Evolutionary conservation across 2,329 filamentous ascomycete genomes (phyloP).

Genomic region (Aspergillus luchuensis): DNA sequence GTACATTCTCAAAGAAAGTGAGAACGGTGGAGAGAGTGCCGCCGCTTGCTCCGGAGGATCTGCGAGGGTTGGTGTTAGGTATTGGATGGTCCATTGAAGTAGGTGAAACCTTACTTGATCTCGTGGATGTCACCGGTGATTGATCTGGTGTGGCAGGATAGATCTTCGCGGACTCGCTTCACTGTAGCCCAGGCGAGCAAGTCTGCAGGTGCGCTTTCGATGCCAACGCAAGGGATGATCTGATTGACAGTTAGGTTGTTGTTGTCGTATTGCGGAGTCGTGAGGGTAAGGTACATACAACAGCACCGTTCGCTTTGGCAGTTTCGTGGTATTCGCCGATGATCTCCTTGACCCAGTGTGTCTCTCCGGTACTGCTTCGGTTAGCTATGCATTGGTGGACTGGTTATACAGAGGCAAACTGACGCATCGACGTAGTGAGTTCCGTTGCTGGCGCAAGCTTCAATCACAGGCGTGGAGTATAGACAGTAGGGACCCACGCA

Average conservation of each 20-base stretch:
- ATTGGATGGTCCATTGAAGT: constrained; percentile 1
- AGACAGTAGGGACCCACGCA: constrained; percentile 65
- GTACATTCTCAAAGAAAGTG: constrained; percentile 53
- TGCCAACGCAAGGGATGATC: constrained; percentile 62
- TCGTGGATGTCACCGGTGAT: constrained; percentile 57
- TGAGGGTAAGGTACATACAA: constrained; percentile 46
- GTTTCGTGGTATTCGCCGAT: constrained; percentile 62
- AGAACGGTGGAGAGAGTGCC: constrained; percentile 70
- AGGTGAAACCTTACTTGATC: constrained; percentile 45
- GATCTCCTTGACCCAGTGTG: constrained; percentile 65
- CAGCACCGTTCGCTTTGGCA: constrained; percentile 61
- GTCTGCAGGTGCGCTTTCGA: constrained; percentile 65
- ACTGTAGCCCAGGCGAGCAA: constrained; percentile 56
- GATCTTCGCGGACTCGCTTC: constrained; percentile 54
- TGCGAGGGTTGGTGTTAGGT: constrained; percentile 17
- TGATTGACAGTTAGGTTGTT: constrained; percentile 22
- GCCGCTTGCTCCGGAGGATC: constrained; percentile 53
- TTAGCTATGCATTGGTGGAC: constrained; percentile 2
- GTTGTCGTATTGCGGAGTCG: background rate
- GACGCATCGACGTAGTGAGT: constrained; percentile 68
- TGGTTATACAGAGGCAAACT: constrained; percentile 15
- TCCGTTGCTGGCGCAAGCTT: constrained; percentile 64
- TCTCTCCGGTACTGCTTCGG: constrained; percentile 59
- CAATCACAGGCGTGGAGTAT: constrained; percentile 65
- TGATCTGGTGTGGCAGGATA: constrained; percentile 53